Evolutionary conservation across 805 yeast genomes (phyloP).

Genomic region (Candida hungchunana): DNA sequence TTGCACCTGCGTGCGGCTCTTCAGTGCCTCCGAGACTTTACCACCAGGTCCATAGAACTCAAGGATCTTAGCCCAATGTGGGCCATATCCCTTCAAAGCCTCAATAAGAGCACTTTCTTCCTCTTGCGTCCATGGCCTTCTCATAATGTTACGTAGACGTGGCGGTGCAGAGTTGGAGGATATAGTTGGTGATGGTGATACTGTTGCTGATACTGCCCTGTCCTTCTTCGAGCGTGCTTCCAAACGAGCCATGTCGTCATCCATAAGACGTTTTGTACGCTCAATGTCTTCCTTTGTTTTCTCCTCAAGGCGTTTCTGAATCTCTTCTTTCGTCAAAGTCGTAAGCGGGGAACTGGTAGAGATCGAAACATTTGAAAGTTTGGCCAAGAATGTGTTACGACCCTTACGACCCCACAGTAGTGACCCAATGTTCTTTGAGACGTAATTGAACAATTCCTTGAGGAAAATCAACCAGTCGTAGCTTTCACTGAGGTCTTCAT

Average conservation of each 20-base stretch:
- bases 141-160: conserved; percentile 28
- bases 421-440: conserved; percentile 67
- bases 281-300: conserved; percentile 17
- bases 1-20: conserved; percentile 87
- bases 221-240: neutral
- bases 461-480: conserved; percentile 87
- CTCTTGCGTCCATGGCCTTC: conserved; percentile 82
- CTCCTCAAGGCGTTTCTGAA: conserved; percentile 14
- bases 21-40: conserved; percentile 71
- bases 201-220: too few relatives aligned
- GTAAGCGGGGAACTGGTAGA: conserved; percentile 4
- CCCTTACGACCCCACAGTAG: conserved; percentile 65
- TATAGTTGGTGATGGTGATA: conserved; percentile 24
- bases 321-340: conserved; percentile 21
- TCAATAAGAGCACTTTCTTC: conserved; percentile 82
- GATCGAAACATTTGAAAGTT: conserved; percentile 8
- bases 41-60: conserved; percentile 97
- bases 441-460: conserved; percentile 73
- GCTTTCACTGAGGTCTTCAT: conserved; percentile 55
- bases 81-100: conserved; percentile 79
- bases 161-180: conserved; percentile 15
- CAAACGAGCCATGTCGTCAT: neutral
- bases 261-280: conserved; percentile 7
- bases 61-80: conserved; percentile 89
- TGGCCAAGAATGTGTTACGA: conserved; percentile 23